Base-by-base conservation (phyloP, 306 rosid species). In the Oemleria cerasiformis region DNA sequence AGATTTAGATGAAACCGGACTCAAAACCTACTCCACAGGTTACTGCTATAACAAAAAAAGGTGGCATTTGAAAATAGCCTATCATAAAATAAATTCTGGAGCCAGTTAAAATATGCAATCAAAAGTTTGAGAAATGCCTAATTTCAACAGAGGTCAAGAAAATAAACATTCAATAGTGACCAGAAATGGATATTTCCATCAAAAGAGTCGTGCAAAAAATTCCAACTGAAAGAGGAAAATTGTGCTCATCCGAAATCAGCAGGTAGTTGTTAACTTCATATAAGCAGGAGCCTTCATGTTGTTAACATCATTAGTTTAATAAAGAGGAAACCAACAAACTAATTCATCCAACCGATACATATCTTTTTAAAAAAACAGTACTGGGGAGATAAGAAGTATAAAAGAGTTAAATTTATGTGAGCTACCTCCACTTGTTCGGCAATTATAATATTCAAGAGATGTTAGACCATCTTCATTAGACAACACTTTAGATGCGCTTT, bases 341-440 rank as follows among this genome's bases (percentile, higher is more conserved):
- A 23, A 16, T 12, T 16, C 63, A 56, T 11, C 41, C 0, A 58
- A 58, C 42, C 3, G 17, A 13, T 58, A 25, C 30, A n/a, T 6
- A 0, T 25, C 5, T 6, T 34, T 58, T 30, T 25, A 4, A 0
- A 13, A 58, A 30, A 58, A 5, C 2, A 13, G 5, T 58, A 30
- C 7, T 34, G 41, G 5, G 63, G n/a, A 58, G 41, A 30, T 58
- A 30, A 14, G 41, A 30, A 15, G 39, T 55, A 73, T 59, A 64
- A 67, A 74, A 50, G 17, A 64, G 78, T n/a, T 23, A 63, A 10
- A 58, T 30, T 68, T 67, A 48, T 62, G 62, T 56, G 57, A 54
- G 49, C 71, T 78, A 84, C 98, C 98, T 84, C 91, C 96, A 78
- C 84, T 86, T 43, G 90, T 81, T 70, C 88, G 77, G 78, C 92